Base-by-base conservation (phyloP, 345 rosid genomes). In the Fremontodendron californicum region DNA sequence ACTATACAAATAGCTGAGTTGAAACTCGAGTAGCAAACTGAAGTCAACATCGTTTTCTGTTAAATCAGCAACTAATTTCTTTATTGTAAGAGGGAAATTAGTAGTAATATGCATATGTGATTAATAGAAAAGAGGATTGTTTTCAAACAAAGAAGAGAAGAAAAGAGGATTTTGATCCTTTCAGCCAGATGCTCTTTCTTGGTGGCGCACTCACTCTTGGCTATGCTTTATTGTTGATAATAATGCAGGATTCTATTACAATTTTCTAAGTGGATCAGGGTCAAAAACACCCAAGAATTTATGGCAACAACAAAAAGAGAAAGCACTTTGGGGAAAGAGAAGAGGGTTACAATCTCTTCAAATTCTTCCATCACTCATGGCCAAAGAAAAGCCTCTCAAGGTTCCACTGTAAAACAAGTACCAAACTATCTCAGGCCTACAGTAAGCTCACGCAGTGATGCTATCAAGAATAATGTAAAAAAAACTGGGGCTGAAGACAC, bases 381-480 rank as follows among this genome's bases (percentile, higher is more conserved):
- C 51, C 85, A 78, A 70, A 54, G 66, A 15, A 79, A 35, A 77
- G 27, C 84, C 55, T 31, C 84, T 60, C 33, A 74, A 66, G 79
- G 40, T 25, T 79, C 77, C 63, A 62, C 81, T 8, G 77, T 69
- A 67, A 86, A 79, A 75, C 78, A 84, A 35, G 37, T 80, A 29
- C 95, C 92, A 3, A 85, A 87, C 77, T 87, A 90, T 81, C 80
- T 91, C 19, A 92, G 73, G 77, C 91, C 95, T 13, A 90, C 94
- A 3, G 6, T 81, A 23, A 84, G 87, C 79, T 88, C 93, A 31
- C 82, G 86, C 73, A 42, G 76, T 1, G 91, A 87, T n/a, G 62
- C 88, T 15, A 51, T 60, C 49, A 89, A 81, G 43, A 63, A 33
- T 35, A 63, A 33, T 35, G 48, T 46, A 6, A 86, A 84, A 84